Evolutionary conservation across 2,329 filamentous ascomycete species (phyloP).

Genomic region (Sporothrix brasiliensis): DNA sequence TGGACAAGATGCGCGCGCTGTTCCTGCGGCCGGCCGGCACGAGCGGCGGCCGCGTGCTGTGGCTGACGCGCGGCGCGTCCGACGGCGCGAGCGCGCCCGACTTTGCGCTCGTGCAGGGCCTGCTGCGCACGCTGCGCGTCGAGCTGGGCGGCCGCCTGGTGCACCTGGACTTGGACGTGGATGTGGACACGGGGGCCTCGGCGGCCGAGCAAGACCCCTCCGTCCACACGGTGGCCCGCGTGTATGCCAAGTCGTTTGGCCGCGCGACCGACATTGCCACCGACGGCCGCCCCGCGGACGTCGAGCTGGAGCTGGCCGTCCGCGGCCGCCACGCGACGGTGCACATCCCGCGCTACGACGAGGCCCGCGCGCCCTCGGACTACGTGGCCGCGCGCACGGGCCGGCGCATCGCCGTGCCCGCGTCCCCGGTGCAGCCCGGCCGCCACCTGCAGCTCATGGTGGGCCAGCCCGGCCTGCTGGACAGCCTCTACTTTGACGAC

Average conservation of each 20-base stretch:
- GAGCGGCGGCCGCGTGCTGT: constrained; percentile 40
- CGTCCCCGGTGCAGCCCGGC: constrained; percentile 32
- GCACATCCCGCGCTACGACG: constrained; percentile 35
- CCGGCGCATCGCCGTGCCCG: constrained; percentile 26
- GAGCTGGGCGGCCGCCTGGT: constrained; percentile 37
- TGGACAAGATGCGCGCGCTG: constrained; percentile 39
- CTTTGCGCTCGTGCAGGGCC: constrained; percentile 42
- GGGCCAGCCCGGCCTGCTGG: constrained; percentile 38
- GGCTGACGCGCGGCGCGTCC: constrained; percentile 42
- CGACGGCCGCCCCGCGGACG: not conserved
- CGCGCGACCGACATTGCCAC: not conserved
- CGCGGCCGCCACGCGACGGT: constrained; percentile 30
- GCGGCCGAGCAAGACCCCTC: not conserved
- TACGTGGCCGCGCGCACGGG: constrained; percentile 35
- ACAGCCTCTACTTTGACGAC: constrained; percentile 40
- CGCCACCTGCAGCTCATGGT: constrained; percentile 34
- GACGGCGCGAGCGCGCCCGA: constrained; percentile 38
- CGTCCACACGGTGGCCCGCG: constrained; percentile 2
- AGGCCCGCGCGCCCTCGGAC: constrained; percentile 5
- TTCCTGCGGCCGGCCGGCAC: constrained; percentile 35
- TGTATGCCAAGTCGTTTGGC: constrained; percentile 29
- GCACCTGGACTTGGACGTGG: constrained; percentile 40
- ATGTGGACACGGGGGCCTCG: not conserved
- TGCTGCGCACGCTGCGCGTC: constrained; percentile 42
- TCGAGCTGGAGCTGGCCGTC: constrained; percentile 33